Evolutionary conservation across 257 asterid genomes (phyloP).

Genomic region (Thymus quinquecostatus): DNA sequence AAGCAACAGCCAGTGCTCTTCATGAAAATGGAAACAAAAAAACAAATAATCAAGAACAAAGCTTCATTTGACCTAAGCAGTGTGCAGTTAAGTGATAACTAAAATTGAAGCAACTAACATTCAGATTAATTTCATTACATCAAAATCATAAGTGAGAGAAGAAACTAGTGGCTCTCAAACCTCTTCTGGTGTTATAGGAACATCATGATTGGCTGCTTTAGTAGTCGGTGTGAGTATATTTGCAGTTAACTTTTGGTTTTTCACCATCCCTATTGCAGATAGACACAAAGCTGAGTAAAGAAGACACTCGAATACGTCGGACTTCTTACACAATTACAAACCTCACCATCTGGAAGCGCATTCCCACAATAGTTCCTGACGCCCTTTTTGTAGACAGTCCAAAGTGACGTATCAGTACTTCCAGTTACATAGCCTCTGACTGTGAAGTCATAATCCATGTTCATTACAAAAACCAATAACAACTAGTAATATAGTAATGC

Average conservation of each 20-base stretch:
- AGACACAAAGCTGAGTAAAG: constrained; percentile 18
- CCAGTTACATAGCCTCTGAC: constrained; percentile 97
- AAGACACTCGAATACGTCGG: constrained; percentile 1
- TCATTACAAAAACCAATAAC: constrained; percentile 21
- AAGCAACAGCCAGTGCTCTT: neutral
- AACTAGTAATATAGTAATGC: neutral
- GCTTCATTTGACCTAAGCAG: constrained; percentile 2
- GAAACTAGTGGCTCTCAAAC: constrained; percentile 38
- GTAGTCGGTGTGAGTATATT: constrained; percentile 92
- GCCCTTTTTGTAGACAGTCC: constrained; percentile 94
- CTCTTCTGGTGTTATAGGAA: constrained; percentile 89
- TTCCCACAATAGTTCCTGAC: constrained; percentile 86
- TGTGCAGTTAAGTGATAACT: neutral
- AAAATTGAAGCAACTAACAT: neutral
- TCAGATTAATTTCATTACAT: neutral
- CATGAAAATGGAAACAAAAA: too few species aligned
- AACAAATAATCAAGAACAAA: neutral
- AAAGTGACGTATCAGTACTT: constrained; percentile 93
- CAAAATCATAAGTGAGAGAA: neutral
- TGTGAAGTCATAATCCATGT: constrained; percentile 34
- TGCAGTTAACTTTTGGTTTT: constrained; percentile 71
- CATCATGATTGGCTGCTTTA: constrained; percentile 96
- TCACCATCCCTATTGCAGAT: constrained; percentile 67
- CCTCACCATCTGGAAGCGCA: constrained; percentile 88
- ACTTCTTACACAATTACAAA: constrained; percentile 32